Evolutionary conservation across 768 basidiomycete genomes (phyloP).

Genomic region (Lactifluus pinguis): DNA sequence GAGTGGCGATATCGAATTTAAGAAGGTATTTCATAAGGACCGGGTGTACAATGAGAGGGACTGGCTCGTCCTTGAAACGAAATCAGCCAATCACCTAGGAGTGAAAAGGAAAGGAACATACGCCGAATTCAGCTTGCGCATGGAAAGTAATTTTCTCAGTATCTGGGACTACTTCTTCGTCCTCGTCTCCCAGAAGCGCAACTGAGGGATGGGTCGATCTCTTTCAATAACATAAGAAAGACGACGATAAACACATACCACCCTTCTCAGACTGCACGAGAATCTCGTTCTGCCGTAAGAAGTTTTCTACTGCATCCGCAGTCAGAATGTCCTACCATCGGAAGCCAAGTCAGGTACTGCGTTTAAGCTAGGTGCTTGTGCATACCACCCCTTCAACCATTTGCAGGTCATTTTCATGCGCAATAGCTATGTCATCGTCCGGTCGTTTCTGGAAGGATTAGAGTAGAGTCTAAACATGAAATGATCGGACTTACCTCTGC

Average conservation of each 20-base stretch:
- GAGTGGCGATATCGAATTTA: constrained; percentile 3
- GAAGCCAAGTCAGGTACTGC: not conserved
- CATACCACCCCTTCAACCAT: constrained; percentile 12
- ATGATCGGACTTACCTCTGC: constrained; percentile 2
- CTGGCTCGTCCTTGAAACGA: constrained; percentile 2
- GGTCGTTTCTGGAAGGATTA: not conserved
- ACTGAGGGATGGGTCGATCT: not conserved
- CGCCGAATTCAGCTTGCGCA: constrained; percentile 1
- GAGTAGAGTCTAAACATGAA: not conserved
- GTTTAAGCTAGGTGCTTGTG: not conserved
- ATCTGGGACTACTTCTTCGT: constrained; percentile 4
- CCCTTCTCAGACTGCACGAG: constrained; percentile 7
- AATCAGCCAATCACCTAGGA: not conserved
- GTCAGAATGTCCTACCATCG: constrained; percentile 6
- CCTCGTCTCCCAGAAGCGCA: constrained; percentile 6
- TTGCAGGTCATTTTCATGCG: constrained; percentile 14
- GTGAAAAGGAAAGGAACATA: not conserved
- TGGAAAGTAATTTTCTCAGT: constrained; percentile 4
- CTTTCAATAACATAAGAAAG: not conserved
- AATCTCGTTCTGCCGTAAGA: constrained; percentile 12
- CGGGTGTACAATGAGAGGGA: constrained; percentile 12
- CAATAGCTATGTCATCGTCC: constrained; percentile 13
- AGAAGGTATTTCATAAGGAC: constrained; percentile 13
- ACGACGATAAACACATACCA: not conserved
- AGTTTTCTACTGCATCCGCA: constrained; percentile 14